Base-by-base conservation (phyloP, 768 basidiomycete species). In the Fistulinella prunicolor region DNA sequence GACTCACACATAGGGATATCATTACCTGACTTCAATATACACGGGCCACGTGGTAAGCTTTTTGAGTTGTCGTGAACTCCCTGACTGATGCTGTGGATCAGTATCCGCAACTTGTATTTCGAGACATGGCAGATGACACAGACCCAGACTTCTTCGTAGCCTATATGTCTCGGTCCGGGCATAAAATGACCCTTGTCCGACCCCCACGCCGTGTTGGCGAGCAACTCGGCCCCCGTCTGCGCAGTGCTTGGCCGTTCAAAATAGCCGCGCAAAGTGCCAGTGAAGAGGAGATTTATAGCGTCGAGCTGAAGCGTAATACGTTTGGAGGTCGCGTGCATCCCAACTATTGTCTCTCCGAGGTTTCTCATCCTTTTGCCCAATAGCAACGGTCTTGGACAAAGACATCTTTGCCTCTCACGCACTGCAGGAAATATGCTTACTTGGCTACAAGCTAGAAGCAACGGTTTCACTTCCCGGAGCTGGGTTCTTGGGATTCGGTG, bases 51-150 rank as follows among this genome's bases (percentile, higher is more conserved):
- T 77, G 24, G 86, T 86, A 57, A 49, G 56, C 23, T 16, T 34
- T 12, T 37, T 50, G 66, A 65, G 13, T 21, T n/a, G 35, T 34
- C 46, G 12, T 23, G 23, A 38, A n/a, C 40, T 29, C 23, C 42
- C 32, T 51, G 14, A 49, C 59, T 55, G 37, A 55, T 39, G 20
- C 24, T 9, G 51, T 53, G 44, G 53, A 38, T 51, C 55, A 82
- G 80, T 69, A 76, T 32, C 82, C 85, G 38, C 81, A 82, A 20
- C 73, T 88, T n/a, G 70, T 89, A 40, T 90, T 89, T 61, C 75
- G 78, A 52, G 74, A 78, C 35, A 70, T 72, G 19, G 61, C 67
- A 23, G 70, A 74, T 9, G 81, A 86, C 56, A 53, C 50, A 19
- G 63, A 72, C 10, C 73, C 79, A 0, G 68, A 75, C 39, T 85